phyloP scores from a whole-genome alignment of 1,284 basidiomycete species.

The Sanghuangporus baumii region DNA sequence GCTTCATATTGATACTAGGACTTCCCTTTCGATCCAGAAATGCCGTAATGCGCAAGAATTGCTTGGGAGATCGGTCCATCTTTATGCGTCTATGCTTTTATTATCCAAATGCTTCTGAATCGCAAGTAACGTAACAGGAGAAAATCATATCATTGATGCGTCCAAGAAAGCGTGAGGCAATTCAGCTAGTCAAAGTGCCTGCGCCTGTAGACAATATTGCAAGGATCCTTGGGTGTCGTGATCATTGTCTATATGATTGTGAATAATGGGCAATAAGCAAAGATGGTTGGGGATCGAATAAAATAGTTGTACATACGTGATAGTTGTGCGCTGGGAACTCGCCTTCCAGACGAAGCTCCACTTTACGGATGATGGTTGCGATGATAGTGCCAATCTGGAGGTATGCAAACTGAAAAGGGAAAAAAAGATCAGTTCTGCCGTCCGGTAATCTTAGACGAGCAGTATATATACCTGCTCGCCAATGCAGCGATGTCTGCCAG shows the following conservation, averaged over 20 bases:
- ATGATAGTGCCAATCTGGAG: slow-evolving; percentile 88
- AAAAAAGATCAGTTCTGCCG: slow-evolving; percentile 18
- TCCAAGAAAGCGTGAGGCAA: not conserved
- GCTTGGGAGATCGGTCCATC: no score
- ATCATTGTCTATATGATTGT: slow-evolving; percentile 54
- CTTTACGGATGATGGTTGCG: slow-evolving; percentile 69
- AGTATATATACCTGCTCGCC: slow-evolving; percentile 73
- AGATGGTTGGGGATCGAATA: not conserved
- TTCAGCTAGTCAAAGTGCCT: slow-evolving; percentile 26
- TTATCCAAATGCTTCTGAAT: no score
- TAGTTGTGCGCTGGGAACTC: slow-evolving; percentile 85
- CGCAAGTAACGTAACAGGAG: no score
- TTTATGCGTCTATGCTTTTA: no score
- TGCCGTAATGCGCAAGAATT: no score
- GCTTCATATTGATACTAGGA: no score
- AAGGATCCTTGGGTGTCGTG: slow-evolving; percentile 53
- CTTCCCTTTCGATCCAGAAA: no score
- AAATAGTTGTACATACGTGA: slow-evolving; percentile 53
- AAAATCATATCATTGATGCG: no score
- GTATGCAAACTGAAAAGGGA: slow-evolving; percentile 75
- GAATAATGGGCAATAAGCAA: not conserved
- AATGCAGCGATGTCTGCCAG: slow-evolving; percentile 91
- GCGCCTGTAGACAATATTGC: slow-evolving; percentile 43
- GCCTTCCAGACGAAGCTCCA: slow-evolving; percentile 68
- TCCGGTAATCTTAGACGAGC: not conserved